Base-by-base conservation (phyloP, 192 early-diverging fungal genomes). In the Rhizoclosmatium sp. region DNA sequence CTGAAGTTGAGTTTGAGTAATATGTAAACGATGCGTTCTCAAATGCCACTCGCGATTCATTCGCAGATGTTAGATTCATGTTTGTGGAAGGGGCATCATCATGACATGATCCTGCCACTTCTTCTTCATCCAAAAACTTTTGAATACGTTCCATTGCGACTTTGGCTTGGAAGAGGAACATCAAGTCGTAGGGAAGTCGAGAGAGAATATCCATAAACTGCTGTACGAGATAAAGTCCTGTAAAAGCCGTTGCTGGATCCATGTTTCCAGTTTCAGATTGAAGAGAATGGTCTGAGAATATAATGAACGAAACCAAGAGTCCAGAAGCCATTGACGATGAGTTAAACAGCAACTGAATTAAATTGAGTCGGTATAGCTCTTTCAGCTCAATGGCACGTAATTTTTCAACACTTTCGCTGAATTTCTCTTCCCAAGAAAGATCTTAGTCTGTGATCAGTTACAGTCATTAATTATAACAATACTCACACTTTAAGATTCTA, bases 211-310 rank as follows among this genome's bases (percentile, higher is more conserved):
- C 83, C 49, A 85, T 84, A 5, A 94, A 75, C 82, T 88, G 87
- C 2, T 88, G 84, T 75, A 93, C 92, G 2, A 94, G 80, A 0
- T 88, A 86, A 47, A 93, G 82, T 31, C 83, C 83, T 0, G 91
- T 90, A 75, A 93, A 94, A 0, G 94, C 93, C 41, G 91, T 80
- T 62, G 88, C 84, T 46, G 91, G 87, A 0, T 91, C 93, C 62
- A 97, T 82, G 10, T 85, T 84, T 7, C 85, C 79, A 23, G 83
- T 85, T 54, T n/a, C 10, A 5, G 85, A 82, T 4, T 90, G 14
- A 21, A 85, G 73, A 47, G 87, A 88, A 72, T 88, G 91, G 59
- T 84, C 84, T 3, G 82, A 78, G 82, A 92, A 92, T 2, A 90
- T 92, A 21, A 87, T 69, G 3, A 90, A 83, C 0, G 91, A 85